Percentiles rank a stretch among this genome's conserved stretches.
phyloP scores from a whole-genome alignment of 768 basidiomycete genomes.

The Fistulinella prunicolor region DNA sequence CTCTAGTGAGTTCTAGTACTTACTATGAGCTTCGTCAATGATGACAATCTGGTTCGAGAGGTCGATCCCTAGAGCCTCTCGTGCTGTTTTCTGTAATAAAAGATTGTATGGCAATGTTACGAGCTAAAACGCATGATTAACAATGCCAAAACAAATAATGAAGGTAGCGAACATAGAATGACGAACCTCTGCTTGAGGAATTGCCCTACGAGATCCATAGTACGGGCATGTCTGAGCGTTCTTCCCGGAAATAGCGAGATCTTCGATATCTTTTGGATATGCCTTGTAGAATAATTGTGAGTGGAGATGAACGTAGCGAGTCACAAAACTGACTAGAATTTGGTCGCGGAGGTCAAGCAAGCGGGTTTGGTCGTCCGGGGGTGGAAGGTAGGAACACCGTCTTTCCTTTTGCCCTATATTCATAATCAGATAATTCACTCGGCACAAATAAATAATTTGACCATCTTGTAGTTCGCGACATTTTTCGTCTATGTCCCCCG shows the following conservation, averaged over 20 bases:
- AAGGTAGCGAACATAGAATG: not conserved
- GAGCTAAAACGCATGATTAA: conserved; percentile 45
- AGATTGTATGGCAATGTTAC: conserved; percentile 95
- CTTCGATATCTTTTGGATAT: conserved; percentile 90
- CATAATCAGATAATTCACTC: conserved; percentile 1
- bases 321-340: conserved; percentile 53
- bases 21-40: conserved; percentile 97
- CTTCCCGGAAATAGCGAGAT: conserved; percentile 73
- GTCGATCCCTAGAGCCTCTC: conserved; percentile 86
- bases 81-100: conserved; percentile 73
- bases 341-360: conserved; percentile 87
- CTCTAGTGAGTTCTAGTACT: conserved; percentile 30
- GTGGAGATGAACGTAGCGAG: not conserved
- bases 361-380: conserved; percentile 58
- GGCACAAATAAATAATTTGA: conserved; percentile 20
- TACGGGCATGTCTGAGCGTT: conserved; percentile 80
- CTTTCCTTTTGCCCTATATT: conserved; percentile 56
- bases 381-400: conserved; percentile 76
- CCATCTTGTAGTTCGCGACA: conserved; percentile 81
- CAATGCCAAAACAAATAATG: not conserved
- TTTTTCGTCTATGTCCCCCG: conserved; percentile 78
- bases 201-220: conserved; percentile 85
- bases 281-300: conserved; percentile 48
- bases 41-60: conserved; percentile 82
- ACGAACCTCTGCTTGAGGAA: conserved; percentile 84